phyloP scores from a whole-genome alignment of 441 rosid genomes.

The Codiaeum variegatum region DNA sequence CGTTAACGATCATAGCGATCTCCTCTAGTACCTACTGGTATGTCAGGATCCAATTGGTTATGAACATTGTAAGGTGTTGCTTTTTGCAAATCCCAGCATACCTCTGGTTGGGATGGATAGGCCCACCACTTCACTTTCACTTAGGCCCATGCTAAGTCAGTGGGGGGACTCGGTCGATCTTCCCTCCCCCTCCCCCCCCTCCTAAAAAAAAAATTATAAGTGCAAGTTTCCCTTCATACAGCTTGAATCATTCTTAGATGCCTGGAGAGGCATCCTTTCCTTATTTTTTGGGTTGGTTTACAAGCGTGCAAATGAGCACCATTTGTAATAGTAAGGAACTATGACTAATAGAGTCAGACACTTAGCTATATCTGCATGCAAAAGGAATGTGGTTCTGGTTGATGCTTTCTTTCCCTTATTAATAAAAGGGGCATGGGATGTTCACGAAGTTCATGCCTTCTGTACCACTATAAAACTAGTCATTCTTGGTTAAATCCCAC shows the following conservation, averaged over 20 bases:
- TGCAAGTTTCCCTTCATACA: too few species aligned
- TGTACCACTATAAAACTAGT: too few species aligned
- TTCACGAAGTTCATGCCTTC: too few species aligned
- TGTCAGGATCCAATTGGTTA: slow-evolving; percentile 2
- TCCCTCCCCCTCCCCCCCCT: too few species aligned
- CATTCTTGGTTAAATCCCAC: too few species aligned
- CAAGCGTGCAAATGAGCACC: background rate
- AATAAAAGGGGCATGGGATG: too few species aligned
- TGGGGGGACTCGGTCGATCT: too few species aligned
- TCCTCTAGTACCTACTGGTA: too few species aligned
- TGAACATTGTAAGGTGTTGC: background rate
- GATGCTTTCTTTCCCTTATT: too few species aligned
- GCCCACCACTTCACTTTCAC: background rate
- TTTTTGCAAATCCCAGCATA: background rate
- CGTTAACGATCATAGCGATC: background rate
- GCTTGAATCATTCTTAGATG: background rate
- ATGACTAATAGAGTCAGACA: background rate
- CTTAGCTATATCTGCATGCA: background rate
- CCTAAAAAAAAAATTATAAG: too few species aligned
- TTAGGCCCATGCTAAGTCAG: too few species aligned
- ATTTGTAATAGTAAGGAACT: background rate
- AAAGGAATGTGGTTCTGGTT: background rate
- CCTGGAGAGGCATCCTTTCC: background rate
- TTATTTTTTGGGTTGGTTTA: too few species aligned
- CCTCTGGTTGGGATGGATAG: background rate